These are phyloP conservation scores for Citeromyces siamensis DNA, from an alignment of 1,139 yeast species.

Conservation along the genomic window DNA sequence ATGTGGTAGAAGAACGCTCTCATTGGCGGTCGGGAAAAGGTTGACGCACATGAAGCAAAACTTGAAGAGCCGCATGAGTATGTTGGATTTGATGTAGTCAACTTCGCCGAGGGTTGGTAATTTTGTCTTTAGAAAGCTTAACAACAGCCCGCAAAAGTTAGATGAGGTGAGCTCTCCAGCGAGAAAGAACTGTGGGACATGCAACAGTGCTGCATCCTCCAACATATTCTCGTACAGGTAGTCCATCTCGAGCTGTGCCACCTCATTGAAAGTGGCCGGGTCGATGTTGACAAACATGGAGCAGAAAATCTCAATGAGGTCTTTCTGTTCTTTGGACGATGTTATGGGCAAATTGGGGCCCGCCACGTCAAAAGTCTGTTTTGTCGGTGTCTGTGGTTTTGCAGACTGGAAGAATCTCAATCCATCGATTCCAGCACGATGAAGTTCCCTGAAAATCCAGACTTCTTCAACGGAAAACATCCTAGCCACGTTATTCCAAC, in stretches of 20 bases:
- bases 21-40: conserved; percentile 79
- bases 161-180: conserved; percentile 93
- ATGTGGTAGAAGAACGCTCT: conserved; percentile 78
- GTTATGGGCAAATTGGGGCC: conserved; percentile 78
- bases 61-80: conserved; percentile 76
- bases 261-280: conserved; percentile 92
- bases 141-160: conserved; percentile 79
- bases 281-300: conserved; percentile 90
- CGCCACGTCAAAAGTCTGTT: conserved; percentile 54
- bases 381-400: conserved; percentile 22
- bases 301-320: conserved; percentile 91
- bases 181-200: conserved; percentile 86
- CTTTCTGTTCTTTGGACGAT: conserved; percentile 88
- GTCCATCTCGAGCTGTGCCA: conserved; percentile 71
- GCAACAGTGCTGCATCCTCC: conserved; percentile 76
- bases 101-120: conserved; percentile 73
- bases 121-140: conserved; percentile 63
- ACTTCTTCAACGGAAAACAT: conserved; percentile 78
- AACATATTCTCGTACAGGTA: conserved; percentile 71
- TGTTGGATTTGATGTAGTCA: conserved; percentile 67
- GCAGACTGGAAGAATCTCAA: conserved; percentile 60
- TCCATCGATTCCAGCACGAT: conserved; percentile 78
- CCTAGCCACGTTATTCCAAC: conserved; percentile 86
- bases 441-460: conserved; percentile 58
- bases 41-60: conserved; percentile 94